A percentile compares a stretch with the other conserved stretches of the same genome.
Evolutionary conservation across 148 eudicot species (phyloP).

Genomic region (Chenopodium berlandieri): DNA sequence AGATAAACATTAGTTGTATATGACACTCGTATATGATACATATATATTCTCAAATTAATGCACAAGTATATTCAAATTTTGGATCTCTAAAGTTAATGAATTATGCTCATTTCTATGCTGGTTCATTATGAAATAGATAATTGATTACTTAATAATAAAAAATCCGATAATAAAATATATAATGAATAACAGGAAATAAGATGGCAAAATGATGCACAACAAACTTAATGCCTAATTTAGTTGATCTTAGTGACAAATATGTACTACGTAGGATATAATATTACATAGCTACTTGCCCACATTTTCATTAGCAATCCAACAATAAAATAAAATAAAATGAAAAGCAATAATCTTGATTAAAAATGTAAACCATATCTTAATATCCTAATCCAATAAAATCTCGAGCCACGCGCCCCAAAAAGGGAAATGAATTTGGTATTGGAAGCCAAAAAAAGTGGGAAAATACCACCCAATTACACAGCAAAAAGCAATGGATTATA

Average conservation of each 20-base stretch:
- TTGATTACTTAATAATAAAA: too few relatives aligned
- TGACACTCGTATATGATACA: not conserved
- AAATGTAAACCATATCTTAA: not conserved
- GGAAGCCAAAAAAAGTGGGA: conserved; percentile 16
- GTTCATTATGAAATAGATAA: too few relatives aligned
- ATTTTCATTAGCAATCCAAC: too few relatives aligned
- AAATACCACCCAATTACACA: conserved; percentile 22
- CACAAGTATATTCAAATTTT: not conserved
- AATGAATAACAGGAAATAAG: too few relatives aligned
- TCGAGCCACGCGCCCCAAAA: conserved; percentile 29
- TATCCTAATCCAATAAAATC: conserved; percentile 15
- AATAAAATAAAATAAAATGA: not conserved
- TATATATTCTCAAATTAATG: not conserved
- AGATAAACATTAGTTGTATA: not conserved
- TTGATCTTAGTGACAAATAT: too few relatives aligned
- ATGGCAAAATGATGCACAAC: too few relatives aligned
- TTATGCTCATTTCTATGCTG: too few relatives aligned
- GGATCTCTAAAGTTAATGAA: too few relatives aligned
- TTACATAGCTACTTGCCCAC: too few relatives aligned
- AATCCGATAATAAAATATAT: too few relatives aligned
- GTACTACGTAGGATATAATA: too few relatives aligned
- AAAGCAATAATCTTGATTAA: not conserved
- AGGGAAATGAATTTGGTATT: not conserved
- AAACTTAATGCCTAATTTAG: too few relatives aligned
- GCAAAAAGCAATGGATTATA: not conserved